Evolutionary conservation across 257 asterid species (phyloP), one percentile per base, ranked within the genome.

Genomic region (Solanum medicagineum): DNA sequence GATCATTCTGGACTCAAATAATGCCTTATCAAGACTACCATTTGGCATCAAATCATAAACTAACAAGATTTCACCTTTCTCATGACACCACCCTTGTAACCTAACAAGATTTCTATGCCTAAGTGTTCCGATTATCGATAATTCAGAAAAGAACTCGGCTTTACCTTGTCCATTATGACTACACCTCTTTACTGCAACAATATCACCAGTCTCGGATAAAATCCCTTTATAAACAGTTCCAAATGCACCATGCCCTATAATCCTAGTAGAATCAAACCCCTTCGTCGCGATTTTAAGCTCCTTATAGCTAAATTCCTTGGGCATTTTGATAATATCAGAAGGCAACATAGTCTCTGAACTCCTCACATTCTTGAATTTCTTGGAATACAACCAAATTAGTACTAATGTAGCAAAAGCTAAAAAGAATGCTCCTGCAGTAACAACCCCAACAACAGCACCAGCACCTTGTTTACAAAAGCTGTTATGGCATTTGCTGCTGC

Each of bases 361-460:
- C 77, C 70, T 88, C 84, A 84, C 89, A 4, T 63, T 84, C 86
- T 89, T 93, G 85, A 91, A 88, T 66, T 87, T 93, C 89, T 90
- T 93, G 40, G 90, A 85, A 77, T 92, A 93, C 17, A 86, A 87
- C 96, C 94, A 93, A 8, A 92, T 16, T 13, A 91, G 85, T 26
- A 90, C 86, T 44, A 88, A 40, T 10, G 94, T 86, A 62, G 91
- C 90, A 36, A 92, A 85, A 6, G 91, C 96, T 80, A 94, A 62
- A 81, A 91, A 87, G 66, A 94, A 94, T 2, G 98, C 95, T 12
- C 98, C 85, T 7, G 98, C 98, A 4, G 97, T 93, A 5, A 91
- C 96, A 14, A 94, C 97, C 3, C 98, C 98, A 16, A 88, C 96
- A 8, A 94, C 90, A 1, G 96, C 93, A 1, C 98, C 98, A 6